Evolutionary conservation across 805 yeast genomes (phyloP).

Genomic region (Maudiozyma saulgeensis): DNA sequence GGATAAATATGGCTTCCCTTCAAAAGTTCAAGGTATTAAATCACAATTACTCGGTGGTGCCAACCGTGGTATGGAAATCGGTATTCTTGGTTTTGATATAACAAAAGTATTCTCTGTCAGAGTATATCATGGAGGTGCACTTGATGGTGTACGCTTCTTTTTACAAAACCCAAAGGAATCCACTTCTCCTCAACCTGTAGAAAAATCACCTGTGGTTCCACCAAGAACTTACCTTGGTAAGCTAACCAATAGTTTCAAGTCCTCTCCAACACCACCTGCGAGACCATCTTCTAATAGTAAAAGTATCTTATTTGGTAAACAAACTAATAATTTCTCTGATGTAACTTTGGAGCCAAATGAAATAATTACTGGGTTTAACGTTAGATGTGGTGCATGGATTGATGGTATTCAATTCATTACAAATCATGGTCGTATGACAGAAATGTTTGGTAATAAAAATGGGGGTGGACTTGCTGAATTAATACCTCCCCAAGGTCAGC

Average conservation of each 20-base stretch:
- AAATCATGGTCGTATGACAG: slow-evolving; percentile 41
- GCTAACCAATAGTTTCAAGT: slow-evolving; percentile 19
- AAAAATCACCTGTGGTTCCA: slow-evolving; percentile 37
- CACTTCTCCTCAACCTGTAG: no score
- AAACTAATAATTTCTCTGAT: slow-evolving; percentile 44
- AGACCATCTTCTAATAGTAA: not conserved
- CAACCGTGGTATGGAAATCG: slow-evolving; percentile 24
- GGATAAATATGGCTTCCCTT: slow-evolving; percentile 22
- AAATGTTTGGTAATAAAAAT: slow-evolving; percentile 53
- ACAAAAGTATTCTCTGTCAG: slow-evolving; percentile 41
- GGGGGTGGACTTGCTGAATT: slow-evolving; percentile 59
- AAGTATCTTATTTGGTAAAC: slow-evolving; percentile 40
- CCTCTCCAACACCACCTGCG: slow-evolving; percentile 6
- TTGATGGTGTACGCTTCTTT: slow-evolving; percentile 69
- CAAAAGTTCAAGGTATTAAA: slow-evolving; percentile 18
- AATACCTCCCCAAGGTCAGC: slow-evolving; percentile 52
- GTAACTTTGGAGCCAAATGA: slow-evolving; percentile 52
- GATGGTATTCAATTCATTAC: slow-evolving; percentile 78
- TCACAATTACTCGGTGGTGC: slow-evolving; percentile 21
- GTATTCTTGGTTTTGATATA: slow-evolving; percentile 20
- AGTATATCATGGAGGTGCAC: slow-evolving; percentile 63
- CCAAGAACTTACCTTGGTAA: slow-evolving; percentile 35
- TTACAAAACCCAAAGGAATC: slow-evolving; percentile 13
- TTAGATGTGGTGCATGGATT: slow-evolving; percentile 80
- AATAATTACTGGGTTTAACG: slow-evolving; percentile 44